A percentile compares a stretch with the other conserved stretches of the same genome.
Evolutionary conservation across 2,329 filamentous ascomycete species (phyloP).

Genomic region (Magnaporthiopsis poae): DNA sequence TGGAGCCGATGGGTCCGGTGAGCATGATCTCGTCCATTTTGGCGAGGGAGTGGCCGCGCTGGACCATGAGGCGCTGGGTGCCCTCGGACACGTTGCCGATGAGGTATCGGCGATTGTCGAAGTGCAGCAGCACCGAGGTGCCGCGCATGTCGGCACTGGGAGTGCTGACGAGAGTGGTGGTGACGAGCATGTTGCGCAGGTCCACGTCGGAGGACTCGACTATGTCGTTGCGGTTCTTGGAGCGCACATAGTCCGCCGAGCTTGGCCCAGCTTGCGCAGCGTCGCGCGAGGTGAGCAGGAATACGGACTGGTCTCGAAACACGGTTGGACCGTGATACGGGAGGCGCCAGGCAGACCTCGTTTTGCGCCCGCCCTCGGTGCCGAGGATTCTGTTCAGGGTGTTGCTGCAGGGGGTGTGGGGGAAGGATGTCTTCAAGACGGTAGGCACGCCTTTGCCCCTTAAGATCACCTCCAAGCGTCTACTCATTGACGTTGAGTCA

Average conservation of each 20-base stretch:
- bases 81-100: slow-evolving; percentile 79
- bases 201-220: neutral
- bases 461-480: neutral
- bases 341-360: neutral
- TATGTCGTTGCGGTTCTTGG: neutral
- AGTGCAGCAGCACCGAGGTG: slow-evolving; percentile 66
- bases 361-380: neutral
- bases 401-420: neutral
- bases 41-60: slow-evolving; percentile 54
- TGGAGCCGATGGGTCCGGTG: slow-evolving; percentile 67
- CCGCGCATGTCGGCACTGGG: slow-evolving; percentile 84
- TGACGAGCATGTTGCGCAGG: slow-evolving; percentile 53
- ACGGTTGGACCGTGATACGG: neutral
- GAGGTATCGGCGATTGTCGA: slow-evolving; percentile 72
- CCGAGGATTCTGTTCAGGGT: neutral
- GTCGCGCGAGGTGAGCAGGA: neutral
- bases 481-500: neutral
- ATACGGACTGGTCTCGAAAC: neutral
- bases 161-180: slow-evolving; percentile 65
- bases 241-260: too few relatives aligned
- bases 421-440: neutral
- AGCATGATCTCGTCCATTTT: slow-evolving; percentile 73
- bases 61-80: slow-evolving; percentile 64
- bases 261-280: too few relatives aligned
- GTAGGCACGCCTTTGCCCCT: neutral